These are phyloP conservation scores for Periconia macrospinosa DNA, from an alignment of 2,329 filamentous ascomycete species.

Conservation along the genomic window DNA sequence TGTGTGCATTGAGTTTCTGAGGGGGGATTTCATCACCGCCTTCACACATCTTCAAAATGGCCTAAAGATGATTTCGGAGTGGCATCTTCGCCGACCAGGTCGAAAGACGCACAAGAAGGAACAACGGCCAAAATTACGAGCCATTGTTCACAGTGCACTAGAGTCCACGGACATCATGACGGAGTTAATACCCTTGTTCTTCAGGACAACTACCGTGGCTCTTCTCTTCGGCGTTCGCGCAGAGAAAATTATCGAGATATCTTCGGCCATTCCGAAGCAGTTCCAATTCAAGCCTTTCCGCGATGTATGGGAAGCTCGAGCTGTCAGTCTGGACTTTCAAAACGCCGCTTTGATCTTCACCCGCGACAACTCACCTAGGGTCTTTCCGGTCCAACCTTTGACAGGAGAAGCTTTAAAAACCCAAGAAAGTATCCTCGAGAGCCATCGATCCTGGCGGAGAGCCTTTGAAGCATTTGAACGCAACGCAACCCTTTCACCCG, in stretches of 20 bases:
- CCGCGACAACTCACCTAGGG: background rate
- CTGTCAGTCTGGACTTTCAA: slow-evolving; percentile 3
- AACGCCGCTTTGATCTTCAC: slow-evolving; percentile 9
- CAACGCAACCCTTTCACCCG: background rate
- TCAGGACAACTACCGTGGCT: slow-evolving; percentile 8
- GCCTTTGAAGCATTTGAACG: slow-evolving; percentile 7
- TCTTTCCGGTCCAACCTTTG: background rate
- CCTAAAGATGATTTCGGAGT: slow-evolving; percentile 36
- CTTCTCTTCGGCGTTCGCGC: slow-evolving; percentile 9
- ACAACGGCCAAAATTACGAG: background rate
- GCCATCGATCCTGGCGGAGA: slow-evolving; percentile 10
- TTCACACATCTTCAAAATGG: slow-evolving; percentile 50
- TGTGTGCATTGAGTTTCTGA: slow-evolving; percentile 48
- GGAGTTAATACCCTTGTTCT: slow-evolving; percentile 11
- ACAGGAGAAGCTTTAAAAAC: background rate
- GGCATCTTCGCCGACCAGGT: background rate
- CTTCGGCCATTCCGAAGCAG: background rate
- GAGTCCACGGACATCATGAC: slow-evolving; percentile 5
- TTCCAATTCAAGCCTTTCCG: slow-evolving; percentile 5
- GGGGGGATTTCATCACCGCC: slow-evolving; percentile 45
- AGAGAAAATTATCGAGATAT: slow-evolving; percentile 5
- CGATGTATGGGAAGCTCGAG: slow-evolving; percentile 10
- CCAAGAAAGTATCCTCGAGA: slow-evolving; percentile 6
- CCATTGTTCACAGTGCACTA: background rate
- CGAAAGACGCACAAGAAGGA: too few species aligned